phyloP scores from a whole-genome alignment of 352 stramenopile genomes.

The Proteromonas lacertae region DNA sequence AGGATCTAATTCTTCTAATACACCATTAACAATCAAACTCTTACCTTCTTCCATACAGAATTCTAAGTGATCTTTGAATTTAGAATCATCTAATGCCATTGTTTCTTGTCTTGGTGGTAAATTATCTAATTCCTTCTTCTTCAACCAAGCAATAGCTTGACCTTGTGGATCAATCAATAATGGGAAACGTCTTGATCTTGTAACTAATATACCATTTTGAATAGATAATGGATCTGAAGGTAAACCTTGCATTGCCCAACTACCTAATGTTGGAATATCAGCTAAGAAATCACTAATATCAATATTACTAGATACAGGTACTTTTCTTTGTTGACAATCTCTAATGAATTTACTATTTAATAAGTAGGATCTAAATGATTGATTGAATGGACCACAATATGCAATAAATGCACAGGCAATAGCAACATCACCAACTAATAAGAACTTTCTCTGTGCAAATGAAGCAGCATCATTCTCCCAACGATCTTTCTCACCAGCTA shows the following conservation, averaged over 20 bases:
- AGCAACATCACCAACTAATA: slow-evolving; percentile 39
- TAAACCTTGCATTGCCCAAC: slow-evolving; percentile 45
- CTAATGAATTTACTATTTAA: slow-evolving; percentile 18
- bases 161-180: slow-evolving; percentile 52
- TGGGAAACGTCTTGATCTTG: slow-evolving; percentile 25
- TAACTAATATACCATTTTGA: slow-evolving; percentile 50
- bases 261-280: slow-evolving; percentile 27
- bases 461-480: slow-evolving; percentile 48
- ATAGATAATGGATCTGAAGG: slow-evolving; percentile 42
- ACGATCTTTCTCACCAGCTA: slow-evolving; percentile 30
- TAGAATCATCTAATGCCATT: slow-evolving; percentile 23
- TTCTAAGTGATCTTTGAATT: slow-evolving; percentile 37
- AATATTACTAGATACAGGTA: slow-evolving; percentile 26
- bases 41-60: slow-evolving; percentile 41
- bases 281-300: slow-evolving; percentile 24
- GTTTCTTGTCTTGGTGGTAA: slow-evolving; percentile 22
- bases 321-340: slow-evolving; percentile 21
- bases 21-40: slow-evolving; percentile 28
- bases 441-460: slow-evolving; percentile 27
- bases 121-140: slow-evolving; percentile 20
- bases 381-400: slow-evolving; percentile 54
- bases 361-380: slow-evolving; percentile 14
- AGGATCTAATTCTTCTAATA: slow-evolving; percentile 69
- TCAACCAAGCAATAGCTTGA: slow-evolving; percentile 39
- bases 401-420: slow-evolving; percentile 37